Conservation (phyloP, 2,329 filamentous ascomycete genomes). For the Sporothrix protearum region DNA sequence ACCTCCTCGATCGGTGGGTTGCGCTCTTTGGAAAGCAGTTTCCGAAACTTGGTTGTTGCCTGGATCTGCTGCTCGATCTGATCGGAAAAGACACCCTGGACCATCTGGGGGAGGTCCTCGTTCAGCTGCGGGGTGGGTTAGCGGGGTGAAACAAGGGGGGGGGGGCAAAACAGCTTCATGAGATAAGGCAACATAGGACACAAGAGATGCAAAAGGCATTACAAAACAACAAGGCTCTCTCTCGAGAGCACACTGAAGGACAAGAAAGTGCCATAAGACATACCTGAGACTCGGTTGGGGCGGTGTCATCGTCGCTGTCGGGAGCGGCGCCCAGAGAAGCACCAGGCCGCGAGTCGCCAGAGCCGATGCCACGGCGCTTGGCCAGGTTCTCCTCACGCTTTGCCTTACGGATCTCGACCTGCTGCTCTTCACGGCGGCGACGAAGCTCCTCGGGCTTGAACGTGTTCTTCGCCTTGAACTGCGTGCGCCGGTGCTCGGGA, state of each 20-base stretch:
- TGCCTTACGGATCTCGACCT: conserved; percentile 97
- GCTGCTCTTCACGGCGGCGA: conserved; percentile 96
- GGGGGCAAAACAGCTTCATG: neutral
- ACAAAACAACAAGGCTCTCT: neutral
- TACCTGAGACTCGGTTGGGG: conserved; percentile 95
- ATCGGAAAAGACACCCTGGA: conserved; percentile 94
- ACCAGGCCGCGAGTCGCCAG: conserved; percentile 73
- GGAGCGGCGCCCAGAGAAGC: conserved; percentile 81
- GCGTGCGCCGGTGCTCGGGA: conserved; percentile 96
- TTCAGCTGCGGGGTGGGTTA: conserved; percentile 63
- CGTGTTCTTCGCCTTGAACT: conserved; percentile 99
- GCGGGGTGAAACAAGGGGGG: neutral
- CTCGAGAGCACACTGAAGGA: neutral
- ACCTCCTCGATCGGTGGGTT: conserved; percentile 99
- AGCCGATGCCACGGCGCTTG: conserved; percentile 92
- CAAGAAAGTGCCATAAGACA: conserved; percentile 29
- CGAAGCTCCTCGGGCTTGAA: conserved; percentile 99
- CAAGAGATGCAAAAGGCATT: conserved; percentile 27
- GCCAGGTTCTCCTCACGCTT: conserved; percentile 99
- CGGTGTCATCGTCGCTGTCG: conserved; percentile 96
- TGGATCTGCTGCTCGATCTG: conserved; percentile 97
- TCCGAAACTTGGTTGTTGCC: conserved; percentile 97
- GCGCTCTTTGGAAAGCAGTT: conserved; percentile 95
- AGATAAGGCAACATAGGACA: conserved; percentile 28
- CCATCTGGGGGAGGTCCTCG: conserved; percentile 98